These are phyloP conservation scores for Cyanidium caldarium DNA, from an alignment of 23 red algal species.

Conservation along the genomic window DNA sequence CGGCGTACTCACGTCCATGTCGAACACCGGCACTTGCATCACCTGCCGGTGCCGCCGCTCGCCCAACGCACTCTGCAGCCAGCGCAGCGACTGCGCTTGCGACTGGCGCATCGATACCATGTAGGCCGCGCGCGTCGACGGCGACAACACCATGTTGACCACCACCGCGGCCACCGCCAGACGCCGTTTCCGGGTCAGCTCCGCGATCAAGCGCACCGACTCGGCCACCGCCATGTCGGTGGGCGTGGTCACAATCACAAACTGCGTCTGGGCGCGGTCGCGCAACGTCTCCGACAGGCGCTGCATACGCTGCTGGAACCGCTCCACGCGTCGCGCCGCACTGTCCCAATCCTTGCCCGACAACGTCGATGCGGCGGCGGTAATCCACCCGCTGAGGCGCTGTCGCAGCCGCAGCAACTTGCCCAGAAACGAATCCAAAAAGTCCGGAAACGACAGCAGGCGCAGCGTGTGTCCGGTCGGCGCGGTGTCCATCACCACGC, in stretches of 20 bases:
- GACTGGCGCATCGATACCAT: slow-evolving; percentile 25
- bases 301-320: slow-evolving; percentile 59
- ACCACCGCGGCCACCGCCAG: slow-evolving; percentile 61
- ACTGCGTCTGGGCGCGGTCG: slow-evolving; percentile 52
- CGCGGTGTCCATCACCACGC: slow-evolving; percentile 83
- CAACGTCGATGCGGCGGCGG: too few species aligned
- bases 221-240: slow-evolving; percentile 66
- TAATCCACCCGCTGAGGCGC: slow-evolving; percentile 13
- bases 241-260: slow-evolving; percentile 82
- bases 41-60: slow-evolving; percentile 21
- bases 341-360: not conserved
- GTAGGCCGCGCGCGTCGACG: slow-evolving; percentile 13
- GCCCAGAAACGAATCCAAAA: slow-evolving; percentile 67
- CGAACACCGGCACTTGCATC: slow-evolving; percentile 43
- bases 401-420: slow-evolving; percentile 39
- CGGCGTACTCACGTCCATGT: slow-evolving; percentile 55
- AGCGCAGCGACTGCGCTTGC: slow-evolving; percentile 30
- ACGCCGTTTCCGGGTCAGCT: slow-evolving; percentile 34
- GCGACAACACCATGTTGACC: slow-evolving; percentile 49
- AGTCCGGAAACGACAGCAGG: slow-evolving; percentile 84
- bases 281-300: slow-evolving; percentile 48
- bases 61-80: not conserved
- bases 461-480: slow-evolving; percentile 94
- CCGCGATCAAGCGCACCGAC: slow-evolving; percentile 40
- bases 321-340: slow-evolving; percentile 24